Conservation (phyloP, 257 asterid species). For the Ilex aquifolium region DNA sequence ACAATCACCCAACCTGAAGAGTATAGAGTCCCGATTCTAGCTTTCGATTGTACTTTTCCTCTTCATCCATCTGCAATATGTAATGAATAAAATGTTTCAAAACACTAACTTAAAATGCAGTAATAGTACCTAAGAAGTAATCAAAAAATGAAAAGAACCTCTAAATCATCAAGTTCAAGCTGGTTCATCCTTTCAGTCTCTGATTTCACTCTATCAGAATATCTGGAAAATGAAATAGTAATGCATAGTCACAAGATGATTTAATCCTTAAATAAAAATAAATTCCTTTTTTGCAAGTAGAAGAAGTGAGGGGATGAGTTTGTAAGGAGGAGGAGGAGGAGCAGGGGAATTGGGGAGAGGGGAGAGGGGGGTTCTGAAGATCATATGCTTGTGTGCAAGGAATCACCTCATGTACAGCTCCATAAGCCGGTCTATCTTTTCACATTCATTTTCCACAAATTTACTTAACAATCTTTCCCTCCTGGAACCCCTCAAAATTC, state of each 20-base stretch:
- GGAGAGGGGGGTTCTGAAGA: no score
- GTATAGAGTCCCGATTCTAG: slow-evolving; percentile 89
- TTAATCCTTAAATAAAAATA: neutral
- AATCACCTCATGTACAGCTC: slow-evolving; percentile 87
- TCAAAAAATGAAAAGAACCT: slow-evolving; percentile 32
- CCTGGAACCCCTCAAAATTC: slow-evolving; percentile 92
- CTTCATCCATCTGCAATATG: slow-evolving; percentile 76
- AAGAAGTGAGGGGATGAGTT: no score
- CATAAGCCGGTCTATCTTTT: slow-evolving; percentile 95
- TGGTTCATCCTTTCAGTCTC: slow-evolving; percentile 60
- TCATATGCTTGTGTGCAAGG: neutral
- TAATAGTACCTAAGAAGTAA: neutral
- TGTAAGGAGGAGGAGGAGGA: neutral
- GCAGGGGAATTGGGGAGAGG: no score
- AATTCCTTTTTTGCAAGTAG: no score
- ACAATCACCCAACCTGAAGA: slow-evolving; percentile 54
- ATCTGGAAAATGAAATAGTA: slow-evolving; percentile 34
- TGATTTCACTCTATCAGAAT: slow-evolving; percentile 75
- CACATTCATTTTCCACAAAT: slow-evolving; percentile 95
- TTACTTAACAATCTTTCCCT: slow-evolving; percentile 87
- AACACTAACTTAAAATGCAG: slow-evolving; percentile 3
- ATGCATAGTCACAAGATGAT: neutral
- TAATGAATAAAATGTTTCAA: slow-evolving; percentile 3
- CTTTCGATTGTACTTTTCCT: slow-evolving; percentile 75
- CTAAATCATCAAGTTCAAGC: slow-evolving; percentile 79